These are phyloP conservation scores for Trametes sp. DNA, from an alignment of 1,284 basidiomycete genomes.

Conservation along the genomic window DNA sequence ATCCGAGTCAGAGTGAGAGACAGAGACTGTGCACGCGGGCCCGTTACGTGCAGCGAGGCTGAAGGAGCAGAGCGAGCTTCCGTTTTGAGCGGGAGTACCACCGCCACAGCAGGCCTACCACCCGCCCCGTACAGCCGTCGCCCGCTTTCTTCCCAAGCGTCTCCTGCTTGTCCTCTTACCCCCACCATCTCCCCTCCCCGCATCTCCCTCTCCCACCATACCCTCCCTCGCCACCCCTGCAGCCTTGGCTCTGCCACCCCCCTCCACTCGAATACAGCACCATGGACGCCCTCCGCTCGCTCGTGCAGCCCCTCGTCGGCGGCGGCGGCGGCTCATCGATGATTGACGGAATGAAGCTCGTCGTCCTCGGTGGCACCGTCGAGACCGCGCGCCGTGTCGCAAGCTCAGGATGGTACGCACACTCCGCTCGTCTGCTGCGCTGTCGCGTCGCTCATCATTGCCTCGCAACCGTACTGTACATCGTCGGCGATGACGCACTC, in stretches of 20 bases:
- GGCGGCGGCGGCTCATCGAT: conserved; percentile 76
- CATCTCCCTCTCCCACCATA: conserved; percentile 33
- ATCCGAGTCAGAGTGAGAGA: conserved; percentile 14
- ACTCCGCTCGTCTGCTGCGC: background rate
- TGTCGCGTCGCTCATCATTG: conserved; percentile 14
- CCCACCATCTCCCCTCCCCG: conserved; percentile 28
- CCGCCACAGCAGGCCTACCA: conserved; percentile 27
- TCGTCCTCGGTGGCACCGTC: conserved; percentile 84
- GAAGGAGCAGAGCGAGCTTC: conserved; percentile 3
- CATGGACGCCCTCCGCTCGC: conserved; percentile 84
- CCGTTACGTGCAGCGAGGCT: background rate
- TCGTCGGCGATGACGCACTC: conserved; percentile 17
- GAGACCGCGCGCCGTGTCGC: conserved; percentile 83
- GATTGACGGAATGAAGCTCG: conserved; percentile 86
- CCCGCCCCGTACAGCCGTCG: conserved; percentile 31
- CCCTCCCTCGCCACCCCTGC: conserved; percentile 33
- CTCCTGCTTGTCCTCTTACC: conserved; percentile 29
- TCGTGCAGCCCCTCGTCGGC: conserved; percentile 81
- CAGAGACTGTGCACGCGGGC: background rate
- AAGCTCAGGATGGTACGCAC: conserved; percentile 74
- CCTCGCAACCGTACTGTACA: conserved; percentile 21
- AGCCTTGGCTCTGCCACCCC: conserved; percentile 40
- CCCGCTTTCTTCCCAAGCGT: conserved; percentile 32
- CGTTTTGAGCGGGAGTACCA: conserved; percentile 27
- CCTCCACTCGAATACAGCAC: conserved; percentile 30